Evolutionary conservation across 2,329 filamentous ascomycete species (phyloP).

Genomic region (Rutstroemia sp.): DNA sequence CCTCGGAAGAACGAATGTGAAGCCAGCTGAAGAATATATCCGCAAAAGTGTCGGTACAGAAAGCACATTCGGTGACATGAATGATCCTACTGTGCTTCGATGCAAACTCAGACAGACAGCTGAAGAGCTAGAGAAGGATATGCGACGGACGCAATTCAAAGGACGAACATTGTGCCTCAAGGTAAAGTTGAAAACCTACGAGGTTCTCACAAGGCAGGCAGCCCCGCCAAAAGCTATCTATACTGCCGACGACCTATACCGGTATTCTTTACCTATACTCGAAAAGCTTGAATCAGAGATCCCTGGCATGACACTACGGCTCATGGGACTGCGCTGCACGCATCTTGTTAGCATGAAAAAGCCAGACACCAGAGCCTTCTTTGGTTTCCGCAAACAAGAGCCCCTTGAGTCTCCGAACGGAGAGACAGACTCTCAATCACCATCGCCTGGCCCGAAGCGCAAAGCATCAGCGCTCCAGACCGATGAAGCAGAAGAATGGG

Average conservation of each 20-base stretch:
- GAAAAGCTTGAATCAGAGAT: constrained; percentile 77
- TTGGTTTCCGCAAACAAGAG: constrained; percentile 49
- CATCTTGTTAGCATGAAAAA: constrained; percentile 83
- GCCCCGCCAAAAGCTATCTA: constrained; percentile 65
- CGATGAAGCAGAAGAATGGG: constrained; percentile 48
- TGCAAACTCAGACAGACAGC: constrained; percentile 76
- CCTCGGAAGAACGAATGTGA: constrained; percentile 74
- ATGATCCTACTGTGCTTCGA: constrained; percentile 57
- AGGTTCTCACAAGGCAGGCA: constrained; percentile 78
- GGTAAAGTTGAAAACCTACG: constrained; percentile 89
- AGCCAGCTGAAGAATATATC: constrained; percentile 83
- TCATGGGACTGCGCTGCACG: constrained; percentile 86
- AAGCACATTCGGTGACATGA: constrained; percentile 79
- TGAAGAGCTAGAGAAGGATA: constrained; percentile 79
- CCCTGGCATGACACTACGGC: constrained; percentile 66
- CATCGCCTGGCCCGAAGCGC: constrained; percentile 27
- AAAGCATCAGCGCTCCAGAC: constrained; percentile 31
- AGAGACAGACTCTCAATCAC: constrained; percentile 14
- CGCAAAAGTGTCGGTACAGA: constrained; percentile 93
- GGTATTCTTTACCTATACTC: constrained; percentile 73
- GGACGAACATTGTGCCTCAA: constrained; percentile 89
- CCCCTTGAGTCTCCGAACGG: constrained; percentile 12
- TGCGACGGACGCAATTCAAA: constrained; percentile 73
- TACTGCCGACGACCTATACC: constrained; percentile 75
- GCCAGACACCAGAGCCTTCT: constrained; percentile 69